phyloP scores from a whole-genome alignment of 331 rosid genomes.

The Prunus yedoensis region DNA sequence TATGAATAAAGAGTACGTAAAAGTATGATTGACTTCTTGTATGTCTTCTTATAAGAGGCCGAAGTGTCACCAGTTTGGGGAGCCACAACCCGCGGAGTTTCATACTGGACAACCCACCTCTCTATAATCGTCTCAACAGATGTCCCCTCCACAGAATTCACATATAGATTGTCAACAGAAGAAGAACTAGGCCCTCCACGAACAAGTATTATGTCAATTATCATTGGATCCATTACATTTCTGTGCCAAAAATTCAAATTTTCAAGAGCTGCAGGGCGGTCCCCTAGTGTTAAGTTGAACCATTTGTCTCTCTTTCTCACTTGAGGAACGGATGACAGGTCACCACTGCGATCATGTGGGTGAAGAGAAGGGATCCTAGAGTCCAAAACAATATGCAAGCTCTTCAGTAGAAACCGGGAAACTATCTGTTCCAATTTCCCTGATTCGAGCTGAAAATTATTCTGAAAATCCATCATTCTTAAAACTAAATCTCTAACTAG shows the following conservation, averaged over 20 bases:
- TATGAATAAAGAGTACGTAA: conserved; percentile 65
- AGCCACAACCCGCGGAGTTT: conserved; percentile 49
- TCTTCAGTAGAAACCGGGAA: conserved; percentile 69
- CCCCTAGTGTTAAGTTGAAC: conserved; percentile 82
- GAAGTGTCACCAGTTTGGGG: conserved; percentile 50
- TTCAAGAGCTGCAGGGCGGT: conserved; percentile 68
- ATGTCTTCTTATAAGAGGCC: conserved; percentile 60
- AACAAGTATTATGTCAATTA: conserved; percentile 73
- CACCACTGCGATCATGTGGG: conserved; percentile 57
- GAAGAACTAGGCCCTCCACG: conserved; percentile 48
- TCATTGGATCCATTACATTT: conserved; percentile 78
- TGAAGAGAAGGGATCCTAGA: conserved; percentile 74
- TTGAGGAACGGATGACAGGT: conserved; percentile 37
- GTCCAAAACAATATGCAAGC: conserved; percentile 68
- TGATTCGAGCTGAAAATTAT: conserved; percentile 59
- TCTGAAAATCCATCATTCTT: conserved; percentile 63
- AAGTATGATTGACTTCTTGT: conserved; percentile 73
- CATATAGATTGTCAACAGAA: conserved; percentile 30
- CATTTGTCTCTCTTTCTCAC: conserved; percentile 73
- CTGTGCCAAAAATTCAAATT: conserved; percentile 70
- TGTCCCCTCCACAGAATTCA: conserved; percentile 10
- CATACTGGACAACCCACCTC: conserved; percentile 89
- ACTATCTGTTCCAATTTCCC: conserved; percentile 79
- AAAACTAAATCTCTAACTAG: conserved; percentile 28
- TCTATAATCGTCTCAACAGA: conserved; percentile 75